phyloP scores from a whole-genome alignment of 2,329 filamentous ascomycete genomes.

The Colletotrichum lupini region DNA sequence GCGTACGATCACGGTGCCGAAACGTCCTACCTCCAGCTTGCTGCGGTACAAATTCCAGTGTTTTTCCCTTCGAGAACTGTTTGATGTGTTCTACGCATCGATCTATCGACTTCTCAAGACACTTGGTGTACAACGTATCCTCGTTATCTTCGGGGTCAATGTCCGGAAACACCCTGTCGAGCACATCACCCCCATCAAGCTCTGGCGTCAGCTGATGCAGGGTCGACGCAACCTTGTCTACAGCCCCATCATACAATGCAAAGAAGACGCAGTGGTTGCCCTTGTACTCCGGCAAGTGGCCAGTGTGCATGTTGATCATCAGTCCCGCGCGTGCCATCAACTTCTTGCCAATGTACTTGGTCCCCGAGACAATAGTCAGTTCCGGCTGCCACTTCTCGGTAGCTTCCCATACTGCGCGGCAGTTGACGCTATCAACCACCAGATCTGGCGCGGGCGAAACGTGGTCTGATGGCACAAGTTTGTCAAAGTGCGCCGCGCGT shows the following conservation, averaged over 20 bases:
- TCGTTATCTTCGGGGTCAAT: neutral
- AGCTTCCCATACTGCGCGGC: neutral
- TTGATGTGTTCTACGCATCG: neutral
- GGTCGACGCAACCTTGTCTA: neutral
- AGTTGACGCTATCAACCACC: neutral
- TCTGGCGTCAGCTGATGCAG: neutral
- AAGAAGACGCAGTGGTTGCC: neutral
- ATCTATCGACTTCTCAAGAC: neutral
- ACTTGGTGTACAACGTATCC: neutral
- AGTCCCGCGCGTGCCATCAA: neutral
- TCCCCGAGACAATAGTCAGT: neutral
- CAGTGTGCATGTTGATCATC: neutral
- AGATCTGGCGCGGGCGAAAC: neutral
- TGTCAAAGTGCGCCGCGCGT: neutral
- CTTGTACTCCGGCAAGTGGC: neutral
- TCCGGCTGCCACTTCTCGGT: neutral
- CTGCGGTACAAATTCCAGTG: neutral
- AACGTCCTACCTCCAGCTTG: neutral
- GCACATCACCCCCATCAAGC: neutral
- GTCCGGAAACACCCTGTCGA: neutral
- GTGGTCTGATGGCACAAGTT: neutral
- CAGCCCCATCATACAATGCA: neutral
- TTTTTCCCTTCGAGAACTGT: neutral
- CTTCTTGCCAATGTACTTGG: neutral
- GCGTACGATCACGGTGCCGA: neutral